These are phyloP conservation scores for Sicyos baderoa DNA, from an alignment of 306 rosid genomes.

Conservation along the genomic window DNA sequence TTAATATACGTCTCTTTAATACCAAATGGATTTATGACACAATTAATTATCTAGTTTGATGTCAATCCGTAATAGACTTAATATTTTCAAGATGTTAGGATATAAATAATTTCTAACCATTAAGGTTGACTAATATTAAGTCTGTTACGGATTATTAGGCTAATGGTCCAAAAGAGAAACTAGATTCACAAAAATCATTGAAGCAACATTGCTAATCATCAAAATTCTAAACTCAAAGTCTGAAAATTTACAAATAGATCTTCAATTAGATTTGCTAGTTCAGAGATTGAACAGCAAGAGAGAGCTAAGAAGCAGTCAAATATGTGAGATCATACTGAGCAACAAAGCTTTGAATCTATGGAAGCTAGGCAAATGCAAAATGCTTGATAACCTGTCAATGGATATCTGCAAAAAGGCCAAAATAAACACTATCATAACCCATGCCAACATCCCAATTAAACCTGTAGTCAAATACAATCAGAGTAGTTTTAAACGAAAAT, in stretches of 20 bases:
- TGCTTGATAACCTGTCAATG: constrained; percentile 94
- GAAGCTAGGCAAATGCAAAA: constrained; percentile 84
- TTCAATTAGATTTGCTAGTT: constrained; percentile 26
- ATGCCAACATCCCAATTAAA: not conserved
- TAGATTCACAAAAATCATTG: not conserved
- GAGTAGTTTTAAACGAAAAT: not conserved
- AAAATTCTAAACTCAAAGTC: not conserved
- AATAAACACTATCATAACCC: not conserved
- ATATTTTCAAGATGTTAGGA: too few relatives aligned
- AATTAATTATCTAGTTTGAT: too few relatives aligned
- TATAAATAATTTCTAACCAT: too few relatives aligned
- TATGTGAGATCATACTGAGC: constrained; percentile 43
- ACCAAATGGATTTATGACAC: too few relatives aligned
- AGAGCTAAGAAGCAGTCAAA: not conserved
- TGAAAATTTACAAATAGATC: not conserved
- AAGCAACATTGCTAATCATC: not conserved
- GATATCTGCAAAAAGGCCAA: constrained; percentile 51
- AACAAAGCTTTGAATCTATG: constrained; percentile 82
- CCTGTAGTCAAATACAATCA: too few relatives aligned
- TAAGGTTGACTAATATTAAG: too few relatives aligned
- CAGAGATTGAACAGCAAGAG: constrained; percentile 47
- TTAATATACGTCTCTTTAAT: too few relatives aligned
- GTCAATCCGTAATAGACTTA: too few relatives aligned
- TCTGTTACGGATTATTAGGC: too few relatives aligned
- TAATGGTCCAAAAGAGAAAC: not conserved